These are phyloP conservation scores for Picea glauca DNA, from an alignment of 75 land plant species.

Conservation along the genomic window DNA sequence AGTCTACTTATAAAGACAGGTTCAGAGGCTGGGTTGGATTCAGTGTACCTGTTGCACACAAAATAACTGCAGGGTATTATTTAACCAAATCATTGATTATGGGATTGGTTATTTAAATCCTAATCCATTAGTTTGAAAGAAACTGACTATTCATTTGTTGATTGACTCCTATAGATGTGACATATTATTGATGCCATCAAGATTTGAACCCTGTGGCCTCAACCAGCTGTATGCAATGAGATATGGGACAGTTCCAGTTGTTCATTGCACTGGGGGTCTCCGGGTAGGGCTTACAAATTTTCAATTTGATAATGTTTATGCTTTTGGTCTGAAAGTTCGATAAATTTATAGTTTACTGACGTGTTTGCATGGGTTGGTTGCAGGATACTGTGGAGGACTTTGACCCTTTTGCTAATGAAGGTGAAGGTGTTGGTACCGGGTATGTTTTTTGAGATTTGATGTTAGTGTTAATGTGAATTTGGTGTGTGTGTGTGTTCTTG, in stretches of 20 bases:
- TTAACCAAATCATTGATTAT: neutral
- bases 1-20: constrained; percentile 58
- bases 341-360: neutral
- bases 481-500: neutral
- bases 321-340: neutral
- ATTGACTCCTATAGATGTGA: constrained; percentile 58
- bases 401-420: constrained; percentile 74
- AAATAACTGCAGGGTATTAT: constrained; percentile 86
- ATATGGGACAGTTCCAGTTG: constrained; percentile 95
- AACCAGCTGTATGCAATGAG: constrained; percentile 96
- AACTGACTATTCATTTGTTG: too few species aligned
- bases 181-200: constrained; percentile 93
- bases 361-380: neutral
- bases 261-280: constrained; percentile 91
- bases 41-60: constrained; percentile 81
- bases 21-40: constrained; percentile 99
- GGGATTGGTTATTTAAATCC: too few species aligned
- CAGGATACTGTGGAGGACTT: constrained; percentile 87
- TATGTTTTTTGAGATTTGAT: constrained; percentile 22
- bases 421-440: constrained; percentile 79
- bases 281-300: constrained; percentile 36
- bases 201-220: constrained; percentile 98
- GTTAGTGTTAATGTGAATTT: neutral
- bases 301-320: neutral
- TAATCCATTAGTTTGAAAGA: too few species aligned